Conservation (phyloP, 2,329 filamentous ascomycete species). For the Penicillium sclerotiorum region DNA sequence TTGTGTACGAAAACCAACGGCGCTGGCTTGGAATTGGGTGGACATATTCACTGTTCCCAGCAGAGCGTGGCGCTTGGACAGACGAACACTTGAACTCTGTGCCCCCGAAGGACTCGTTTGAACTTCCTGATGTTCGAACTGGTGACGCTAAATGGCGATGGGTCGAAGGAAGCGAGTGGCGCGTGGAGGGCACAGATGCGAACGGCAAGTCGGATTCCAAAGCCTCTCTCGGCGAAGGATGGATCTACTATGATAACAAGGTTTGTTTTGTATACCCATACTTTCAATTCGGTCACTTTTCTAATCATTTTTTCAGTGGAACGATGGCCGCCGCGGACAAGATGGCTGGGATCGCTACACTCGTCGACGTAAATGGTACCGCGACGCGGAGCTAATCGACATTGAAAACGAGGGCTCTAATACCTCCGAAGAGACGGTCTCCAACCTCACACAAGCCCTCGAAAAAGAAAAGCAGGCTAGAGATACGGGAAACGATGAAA, state of each 20-base stretch:
- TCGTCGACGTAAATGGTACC: constrained; percentile 89
- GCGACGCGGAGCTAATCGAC: constrained; percentile 93
- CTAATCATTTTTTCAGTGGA: constrained; percentile 65
- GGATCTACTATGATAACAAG: constrained; percentile 99
- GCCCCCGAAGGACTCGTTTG: constrained; percentile 72
- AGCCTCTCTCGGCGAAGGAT: constrained; percentile 67
- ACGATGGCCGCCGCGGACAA: constrained; percentile 76
- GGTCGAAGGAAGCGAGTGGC: constrained; percentile 84
- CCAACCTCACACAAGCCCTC: constrained; percentile 33
- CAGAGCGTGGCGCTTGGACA: constrained; percentile 89
- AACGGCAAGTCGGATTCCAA: constrained; percentile 43
- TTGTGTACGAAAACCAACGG: constrained; percentile 93
- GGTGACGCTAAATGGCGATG: constrained; percentile 72
- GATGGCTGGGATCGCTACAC: constrained; percentile 97
- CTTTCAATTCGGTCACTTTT: too few relatives aligned
- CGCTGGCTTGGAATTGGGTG: constrained; percentile 94
- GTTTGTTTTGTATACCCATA: constrained; percentile 49
- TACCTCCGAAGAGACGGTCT: constrained; percentile 45
- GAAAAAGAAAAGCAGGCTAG: constrained; percentile 6
- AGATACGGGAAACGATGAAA: constrained; percentile 19
- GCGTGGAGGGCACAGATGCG: constrained; percentile 68
- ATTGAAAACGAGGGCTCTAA: constrained; percentile 51
- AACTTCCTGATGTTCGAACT: constrained; percentile 67
- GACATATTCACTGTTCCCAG: constrained; percentile 87
- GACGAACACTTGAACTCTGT: constrained; percentile 90